Conservation (phyloP, 2,329 filamentous ascomycete species). For the Alternaria viburni region DNA sequence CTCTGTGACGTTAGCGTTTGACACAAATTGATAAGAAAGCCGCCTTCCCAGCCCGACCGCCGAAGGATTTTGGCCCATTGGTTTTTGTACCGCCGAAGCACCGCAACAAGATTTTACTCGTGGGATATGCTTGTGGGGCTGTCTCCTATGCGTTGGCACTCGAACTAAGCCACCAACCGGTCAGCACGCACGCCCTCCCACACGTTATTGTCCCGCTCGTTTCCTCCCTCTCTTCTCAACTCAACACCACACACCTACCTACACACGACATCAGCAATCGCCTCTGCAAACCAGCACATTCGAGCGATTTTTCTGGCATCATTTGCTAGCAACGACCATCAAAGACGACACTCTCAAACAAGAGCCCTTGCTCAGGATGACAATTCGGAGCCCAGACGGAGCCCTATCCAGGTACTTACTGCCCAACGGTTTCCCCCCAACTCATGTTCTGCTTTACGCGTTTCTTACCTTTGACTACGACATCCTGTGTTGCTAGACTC, state of each 20-base stretch:
- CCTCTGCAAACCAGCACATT: conserved; percentile 18
- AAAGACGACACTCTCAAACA: conserved; percentile 28
- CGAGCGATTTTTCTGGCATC: conserved; percentile 21
- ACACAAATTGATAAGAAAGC: conserved; percentile 43
- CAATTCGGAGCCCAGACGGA: conserved; percentile 52
- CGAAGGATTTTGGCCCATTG: conserved; percentile 41
- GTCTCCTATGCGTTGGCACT: conserved; percentile 47
- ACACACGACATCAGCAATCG: conserved; percentile 22
- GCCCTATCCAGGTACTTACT: conserved; percentile 52
- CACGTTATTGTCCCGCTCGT: conserved; percentile 34
- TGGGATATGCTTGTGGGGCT: conserved; percentile 42
- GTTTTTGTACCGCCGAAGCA: conserved; percentile 34
- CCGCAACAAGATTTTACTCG: conserved; percentile 32
- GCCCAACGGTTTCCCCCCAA: conserved; percentile 46
- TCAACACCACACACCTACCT: conserved; percentile 18
- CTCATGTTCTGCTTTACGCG: conserved; percentile 30
- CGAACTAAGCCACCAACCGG: conserved; percentile 40
- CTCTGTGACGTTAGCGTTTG: conserved; percentile 27
- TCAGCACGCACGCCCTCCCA: conserved; percentile 36
- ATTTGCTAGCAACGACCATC: conserved; percentile 17
- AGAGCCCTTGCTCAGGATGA: conserved; percentile 52
- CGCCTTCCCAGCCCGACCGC: conserved; percentile 28
- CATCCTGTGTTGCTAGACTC: conserved; percentile 31
- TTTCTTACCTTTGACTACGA: conserved; percentile 18
- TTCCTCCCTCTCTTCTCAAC: conserved; percentile 36